Conservation (phyloP, 2,329 filamentous ascomycete species). For the Hansfordia pulvinata region DNA sequence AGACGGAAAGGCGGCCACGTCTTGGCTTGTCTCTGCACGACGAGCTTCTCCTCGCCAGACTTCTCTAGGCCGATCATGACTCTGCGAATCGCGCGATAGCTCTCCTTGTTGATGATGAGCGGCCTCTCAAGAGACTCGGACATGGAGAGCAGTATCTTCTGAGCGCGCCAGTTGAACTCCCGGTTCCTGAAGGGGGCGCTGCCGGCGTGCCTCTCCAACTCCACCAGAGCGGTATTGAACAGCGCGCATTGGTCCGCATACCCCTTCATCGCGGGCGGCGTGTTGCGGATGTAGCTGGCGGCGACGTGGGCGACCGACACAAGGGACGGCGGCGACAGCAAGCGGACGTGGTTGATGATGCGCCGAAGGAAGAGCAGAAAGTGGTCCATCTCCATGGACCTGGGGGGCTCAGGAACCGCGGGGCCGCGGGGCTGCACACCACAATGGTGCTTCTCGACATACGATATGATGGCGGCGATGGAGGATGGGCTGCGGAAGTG, state of each 20-base stretch:
- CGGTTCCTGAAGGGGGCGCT: conserved; percentile 21
- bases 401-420: conserved; percentile 4
- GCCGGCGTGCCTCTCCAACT: conserved; percentile 21
- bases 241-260: conserved; percentile 19
- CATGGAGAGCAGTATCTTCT: conserved; percentile 36
- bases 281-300: conserved; percentile 14
- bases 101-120: conserved; percentile 32
- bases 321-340: conserved; percentile 14
- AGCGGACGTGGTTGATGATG: conserved; percentile 10
- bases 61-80: conserved; percentile 41
- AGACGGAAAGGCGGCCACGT: conserved; percentile 49
- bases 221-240: conserved; percentile 25
- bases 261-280: conserved; percentile 8
- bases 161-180: conserved; percentile 42
- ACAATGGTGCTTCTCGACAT: conserved; percentile 14
- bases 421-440: conserved; percentile 5
- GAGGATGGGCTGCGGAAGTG: conserved; percentile 15
- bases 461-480: conserved; percentile 18
- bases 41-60: conserved; percentile 32
- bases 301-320: conserved; percentile 15
- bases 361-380: conserved; percentile 13
- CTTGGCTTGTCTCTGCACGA: conserved; percentile 30
- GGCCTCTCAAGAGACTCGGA: conserved; percentile 33
- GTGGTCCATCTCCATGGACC: too few relatives aligned
- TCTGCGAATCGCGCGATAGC: conserved; percentile 39